phyloP scores from a whole-genome alignment of 352 stramenopile species.

The Pythium coloratum region DNA sequence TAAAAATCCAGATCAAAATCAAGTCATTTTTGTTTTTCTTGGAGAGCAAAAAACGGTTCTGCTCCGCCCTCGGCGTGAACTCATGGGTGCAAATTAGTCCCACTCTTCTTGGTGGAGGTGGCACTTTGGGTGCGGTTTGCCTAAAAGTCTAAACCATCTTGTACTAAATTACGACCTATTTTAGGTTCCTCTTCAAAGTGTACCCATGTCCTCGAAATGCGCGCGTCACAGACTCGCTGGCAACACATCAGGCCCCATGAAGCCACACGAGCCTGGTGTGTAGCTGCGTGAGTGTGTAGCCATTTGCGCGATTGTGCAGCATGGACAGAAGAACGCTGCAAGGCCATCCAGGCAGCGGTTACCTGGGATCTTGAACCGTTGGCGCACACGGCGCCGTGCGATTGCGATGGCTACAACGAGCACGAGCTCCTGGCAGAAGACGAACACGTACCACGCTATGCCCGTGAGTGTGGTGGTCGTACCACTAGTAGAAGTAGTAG shows the following conservation, averaged over 20 bases:
- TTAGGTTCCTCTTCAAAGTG: neutral
- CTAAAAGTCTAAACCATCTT: too few relatives aligned
- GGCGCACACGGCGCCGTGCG: slow-evolving; percentile 10
- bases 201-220: neutral
- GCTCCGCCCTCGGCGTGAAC: too few relatives aligned
- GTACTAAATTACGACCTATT: too few relatives aligned
- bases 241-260: slow-evolving; percentile 13
- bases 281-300: slow-evolving; percentile 24
- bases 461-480: neutral
- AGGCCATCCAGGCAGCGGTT: slow-evolving; percentile 14
- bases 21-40: too few relatives aligned
- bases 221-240: neutral
- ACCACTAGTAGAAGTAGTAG: neutral
- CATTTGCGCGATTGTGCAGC: slow-evolving; percentile 27
- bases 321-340: slow-evolving; percentile 25
- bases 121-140: too few relatives aligned
- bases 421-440: neutral
- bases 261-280: slow-evolving; percentile 14
- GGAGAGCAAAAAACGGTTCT: too few relatives aligned
- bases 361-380: slow-evolving; percentile 25
- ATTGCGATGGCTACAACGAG: neutral
- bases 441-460: neutral
- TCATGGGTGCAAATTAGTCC: too few relatives aligned
- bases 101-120: too few relatives aligned
- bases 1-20: too few relatives aligned